Conservation (phyloP, 169 alveolate genomes). For the Eimeria falciformis region DNA sequence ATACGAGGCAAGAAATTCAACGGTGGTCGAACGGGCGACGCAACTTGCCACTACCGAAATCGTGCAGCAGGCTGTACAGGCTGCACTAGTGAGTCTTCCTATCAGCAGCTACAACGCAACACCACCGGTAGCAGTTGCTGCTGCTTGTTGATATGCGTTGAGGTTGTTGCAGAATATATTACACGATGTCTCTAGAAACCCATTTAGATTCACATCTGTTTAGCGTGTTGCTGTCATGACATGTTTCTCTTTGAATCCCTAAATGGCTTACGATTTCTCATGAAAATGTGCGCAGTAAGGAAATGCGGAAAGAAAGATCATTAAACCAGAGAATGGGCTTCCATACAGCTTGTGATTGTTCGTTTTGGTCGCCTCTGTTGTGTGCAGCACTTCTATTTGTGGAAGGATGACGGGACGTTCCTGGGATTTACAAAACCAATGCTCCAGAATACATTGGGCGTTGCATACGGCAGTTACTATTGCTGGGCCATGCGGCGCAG, state of each 20-base stretch:
- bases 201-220: neutral
- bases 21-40: constrained; percentile 19
- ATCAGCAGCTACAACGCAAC: neutral
- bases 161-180: neutral
- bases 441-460: constrained; percentile 24
- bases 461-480: constrained; percentile 52
- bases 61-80: constrained; percentile 66
- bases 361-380: neutral
- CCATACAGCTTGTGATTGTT: too few species aligned
- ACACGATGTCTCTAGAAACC: neutral
- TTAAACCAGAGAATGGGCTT: too few species aligned
- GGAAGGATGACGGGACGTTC: constrained; percentile 42
- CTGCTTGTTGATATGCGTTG: neutral
- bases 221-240: neutral
- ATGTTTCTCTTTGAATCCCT: too few species aligned
- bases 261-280: too few species aligned
- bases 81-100: constrained; percentile 36
- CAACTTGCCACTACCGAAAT: constrained; percentile 12
- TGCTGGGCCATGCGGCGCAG: constrained; percentile 53
- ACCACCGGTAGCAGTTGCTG: neutral
- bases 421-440: constrained; percentile 18
- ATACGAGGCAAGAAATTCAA: neutral
- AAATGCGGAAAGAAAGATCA: too few species aligned
- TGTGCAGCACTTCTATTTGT: constrained; percentile 57
- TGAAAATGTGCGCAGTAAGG: too few species aligned